phyloP scores from a whole-genome alignment of 2,329 filamentous ascomycete species.

The Xylariaceae sp. region DNA sequence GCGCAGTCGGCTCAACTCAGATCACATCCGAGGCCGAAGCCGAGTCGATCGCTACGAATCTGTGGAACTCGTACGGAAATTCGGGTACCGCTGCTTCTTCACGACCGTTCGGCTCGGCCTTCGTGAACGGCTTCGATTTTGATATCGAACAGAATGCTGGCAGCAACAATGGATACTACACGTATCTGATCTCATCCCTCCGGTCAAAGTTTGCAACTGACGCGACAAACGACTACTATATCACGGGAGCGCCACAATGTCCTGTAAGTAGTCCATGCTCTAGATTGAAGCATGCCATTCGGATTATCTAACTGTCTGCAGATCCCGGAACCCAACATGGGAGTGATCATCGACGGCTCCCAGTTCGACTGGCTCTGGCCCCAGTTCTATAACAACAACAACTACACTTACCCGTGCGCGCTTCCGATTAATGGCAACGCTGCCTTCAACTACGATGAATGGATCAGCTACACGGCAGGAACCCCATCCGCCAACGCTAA shows the following conservation, averaged over 20 bases:
- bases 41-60: not conserved
- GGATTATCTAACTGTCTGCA: too few relatives aligned
- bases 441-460: not conserved
- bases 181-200: not conserved
- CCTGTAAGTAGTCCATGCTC: too few relatives aligned
- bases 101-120: not conserved
- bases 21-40: not conserved
- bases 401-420: not conserved
- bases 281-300: too few relatives aligned
- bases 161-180: not conserved
- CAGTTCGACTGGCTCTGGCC: not conserved
- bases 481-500: not conserved
- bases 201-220: not conserved
- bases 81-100: not conserved
- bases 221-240: not conserved
- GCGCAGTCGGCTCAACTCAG: not conserved
- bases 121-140: not conserved
- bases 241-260: not conserved
- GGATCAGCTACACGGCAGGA: not conserved
- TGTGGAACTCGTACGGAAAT: not conserved
- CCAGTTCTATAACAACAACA: not conserved
- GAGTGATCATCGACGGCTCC: not conserved
- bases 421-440: not conserved
- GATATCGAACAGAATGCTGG: not conserved
- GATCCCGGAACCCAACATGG: not conserved